Evolutionary conservation across 1,284 basidiomycete species (phyloP), one percentile per base, ranked within the genome.

Genomic region (Takashimella koratensis): DNA sequence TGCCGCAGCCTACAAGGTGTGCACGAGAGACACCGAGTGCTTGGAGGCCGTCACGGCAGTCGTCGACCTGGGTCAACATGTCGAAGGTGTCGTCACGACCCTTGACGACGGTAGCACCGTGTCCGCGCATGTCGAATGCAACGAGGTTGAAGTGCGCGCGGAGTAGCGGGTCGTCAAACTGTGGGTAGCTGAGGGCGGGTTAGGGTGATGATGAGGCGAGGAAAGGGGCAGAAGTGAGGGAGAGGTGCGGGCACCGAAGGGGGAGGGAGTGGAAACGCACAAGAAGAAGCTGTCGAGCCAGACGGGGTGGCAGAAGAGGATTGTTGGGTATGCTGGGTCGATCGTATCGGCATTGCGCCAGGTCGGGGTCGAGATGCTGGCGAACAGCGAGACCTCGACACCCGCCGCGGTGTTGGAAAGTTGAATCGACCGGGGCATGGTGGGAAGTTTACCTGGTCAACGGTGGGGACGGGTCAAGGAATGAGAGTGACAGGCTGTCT

Each of bases 101-200:
- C 2, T 39, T 30, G 4, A 56, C 57, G n/a, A 25, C 40, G 2
- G 62, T 58, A 2, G 52, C 47, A 3, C 65, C 65, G 47, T 65
- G 65, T 1, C 60, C 65, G 5, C 64, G 58, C 25, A 54, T 30
- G 49, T 67, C 65, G 27, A 67, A 57, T 1, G 60, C 49, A 16
- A 67, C 43, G 16, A 65, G 54, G 51, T 67, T 67, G 56, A 58
- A 64, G 11, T 60, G 51, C 47, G 59, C 56, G 24, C 52, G 36
- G 8, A 67, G 59, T 8, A 57, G 45, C 4, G 63, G 56, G 54
- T 67, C 65, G 16, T 67, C 63, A 19, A 52, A 61, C 48, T 67
- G 65, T 0, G 65, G 65, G 49, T 67, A 67, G 50, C 65, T 67
- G 43, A n/a, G 5, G 21, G 22, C 1, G 23, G 44, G 13, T 12